Evolutionary conservation across 345 rosid species (phyloP).

Genomic region (Hirschfeldia incana): DNA sequence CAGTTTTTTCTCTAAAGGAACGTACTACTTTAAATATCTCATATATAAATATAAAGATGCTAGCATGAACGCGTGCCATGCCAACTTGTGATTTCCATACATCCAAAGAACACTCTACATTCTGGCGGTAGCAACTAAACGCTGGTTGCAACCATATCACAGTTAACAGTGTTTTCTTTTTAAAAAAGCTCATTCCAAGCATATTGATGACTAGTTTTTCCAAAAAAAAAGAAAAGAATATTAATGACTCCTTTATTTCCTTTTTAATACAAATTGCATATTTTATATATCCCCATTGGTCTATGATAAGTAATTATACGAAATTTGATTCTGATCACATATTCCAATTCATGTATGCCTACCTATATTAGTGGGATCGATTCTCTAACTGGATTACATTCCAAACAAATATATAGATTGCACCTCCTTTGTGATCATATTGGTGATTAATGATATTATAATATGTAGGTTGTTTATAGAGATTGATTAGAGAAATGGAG

Average conservation of each 20-base stretch:
- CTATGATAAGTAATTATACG: slow-evolving; percentile 16
- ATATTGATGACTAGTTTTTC: slow-evolving; percentile 12
- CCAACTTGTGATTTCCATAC: slow-evolving; percentile 30
- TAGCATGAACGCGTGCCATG: slow-evolving; percentile 33
- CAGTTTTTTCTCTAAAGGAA: neutral
- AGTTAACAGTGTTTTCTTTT: neutral
- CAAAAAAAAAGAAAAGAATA: too few species aligned
- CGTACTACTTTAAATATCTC: neutral
- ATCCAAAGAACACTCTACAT: slow-evolving; percentile 33
- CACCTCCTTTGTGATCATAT: slow-evolving; percentile 3
- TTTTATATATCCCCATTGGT: slow-evolving; percentile 6
- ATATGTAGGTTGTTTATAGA: slow-evolving; percentile 13
- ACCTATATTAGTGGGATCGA: slow-evolving; percentile 7
- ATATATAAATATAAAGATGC: slow-evolving; percentile 7
- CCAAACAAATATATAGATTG: neutral
- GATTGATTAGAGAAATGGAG: slow-evolving; percentile 21
- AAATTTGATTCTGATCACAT: slow-evolving; percentile 30
- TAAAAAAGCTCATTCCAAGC: slow-evolving; percentile 8
- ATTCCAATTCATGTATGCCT: slow-evolving; percentile 16
- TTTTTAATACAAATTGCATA: neutral
- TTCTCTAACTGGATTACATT: slow-evolving; percentile 22
- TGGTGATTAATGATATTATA: neutral
- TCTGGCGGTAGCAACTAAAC: slow-evolving; percentile 16
- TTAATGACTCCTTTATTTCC: neutral
- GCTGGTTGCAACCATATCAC: neutral